These are phyloP conservation scores for Yamadazyma diospyri DNA, from an alignment of 1,139 yeast species.

Conservation along the genomic window DNA sequence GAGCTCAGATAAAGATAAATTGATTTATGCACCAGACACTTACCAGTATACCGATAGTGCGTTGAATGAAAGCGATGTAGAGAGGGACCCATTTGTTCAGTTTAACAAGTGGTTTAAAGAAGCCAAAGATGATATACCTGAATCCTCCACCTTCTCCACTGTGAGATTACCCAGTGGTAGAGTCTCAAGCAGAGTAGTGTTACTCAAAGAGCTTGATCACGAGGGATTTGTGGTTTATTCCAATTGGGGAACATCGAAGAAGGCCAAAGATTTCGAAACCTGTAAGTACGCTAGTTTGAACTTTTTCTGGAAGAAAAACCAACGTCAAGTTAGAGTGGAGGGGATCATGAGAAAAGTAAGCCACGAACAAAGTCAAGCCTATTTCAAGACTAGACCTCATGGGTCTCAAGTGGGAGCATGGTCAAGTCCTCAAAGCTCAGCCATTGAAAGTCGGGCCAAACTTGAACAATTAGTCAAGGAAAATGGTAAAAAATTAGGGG, in stretches of 20 bases:
- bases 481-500: slow-evolving; percentile 57
- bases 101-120: slow-evolving; percentile 83
- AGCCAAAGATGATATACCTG: slow-evolving; percentile 66
- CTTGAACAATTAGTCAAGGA: slow-evolving; percentile 52
- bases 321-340: slow-evolving; percentile 91
- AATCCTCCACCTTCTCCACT: slow-evolving; percentile 77
- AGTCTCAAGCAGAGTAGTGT: slow-evolving; percentile 76
- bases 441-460: slow-evolving; percentile 54
- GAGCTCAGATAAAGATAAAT: slow-evolving; percentile 15
- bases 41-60: slow-evolving; percentile 78
- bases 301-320: slow-evolving; percentile 90
- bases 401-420: slow-evolving; percentile 95
- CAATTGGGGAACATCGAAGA: slow-evolving; percentile 86
- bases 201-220: slow-evolving; percentile 83
- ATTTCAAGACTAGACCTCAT: slow-evolving; percentile 83
- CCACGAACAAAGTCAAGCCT: slow-evolving; percentile 70
- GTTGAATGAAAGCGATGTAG: slow-evolving; percentile 53
- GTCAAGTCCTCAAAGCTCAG: slow-evolving; percentile 86
- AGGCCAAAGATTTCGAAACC: slow-evolving; percentile 62
- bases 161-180: slow-evolving; percentile 86
- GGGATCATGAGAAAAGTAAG: slow-evolving; percentile 75
- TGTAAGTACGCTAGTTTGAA: slow-evolving; percentile 80
- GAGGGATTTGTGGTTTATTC: slow-evolving; percentile 87
- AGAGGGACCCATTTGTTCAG: slow-evolving; percentile 64
- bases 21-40: slow-evolving; percentile 77